phyloP scores from a whole-genome alignment of 768 basidiomycete genomes.

The Melanogaster broomeanus region DNA sequence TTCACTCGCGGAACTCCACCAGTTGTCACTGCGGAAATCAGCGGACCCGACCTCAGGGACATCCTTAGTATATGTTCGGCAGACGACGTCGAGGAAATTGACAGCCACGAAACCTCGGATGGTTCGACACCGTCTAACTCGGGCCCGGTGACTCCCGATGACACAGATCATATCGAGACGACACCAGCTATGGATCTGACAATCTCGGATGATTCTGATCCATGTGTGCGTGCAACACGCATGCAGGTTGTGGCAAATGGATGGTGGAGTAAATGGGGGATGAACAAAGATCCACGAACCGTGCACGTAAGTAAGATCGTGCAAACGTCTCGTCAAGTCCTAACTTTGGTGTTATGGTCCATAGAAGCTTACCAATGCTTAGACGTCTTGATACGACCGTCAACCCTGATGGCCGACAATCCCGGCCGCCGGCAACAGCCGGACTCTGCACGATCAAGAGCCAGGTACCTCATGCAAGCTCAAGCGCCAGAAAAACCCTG shows the following conservation, averaged over 20 bases:
- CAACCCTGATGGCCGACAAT: slow-evolving; percentile 44
- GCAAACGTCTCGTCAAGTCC: slow-evolving; percentile 6
- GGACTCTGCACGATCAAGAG: slow-evolving; percentile 27
- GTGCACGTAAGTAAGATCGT: slow-evolving; percentile 19
- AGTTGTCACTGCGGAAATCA: slow-evolving; percentile 12
- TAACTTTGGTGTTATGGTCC: slow-evolving; percentile 7
- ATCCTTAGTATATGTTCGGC: slow-evolving; percentile 43
- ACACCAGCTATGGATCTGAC: slow-evolving; percentile 12
- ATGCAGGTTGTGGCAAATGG: slow-evolving; percentile 45
- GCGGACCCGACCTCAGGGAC: slow-evolving; percentile 48
- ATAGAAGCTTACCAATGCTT: slow-evolving; percentile 35
- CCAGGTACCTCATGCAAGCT: slow-evolving; percentile 15
- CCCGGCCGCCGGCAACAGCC: slow-evolving; percentile 27
- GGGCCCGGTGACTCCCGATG: slow-evolving; percentile 36
- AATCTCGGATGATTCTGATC: slow-evolving; percentile 29
- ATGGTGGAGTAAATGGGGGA: slow-evolving; percentile 54
- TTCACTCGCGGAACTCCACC: slow-evolving; percentile 35
- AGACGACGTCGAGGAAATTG: slow-evolving; percentile 47
- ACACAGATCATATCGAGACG: slow-evolving; percentile 11
- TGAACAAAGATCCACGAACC: slow-evolving; percentile 23
- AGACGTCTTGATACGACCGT: slow-evolving; percentile 50
- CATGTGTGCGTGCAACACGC: slow-evolving; percentile 30
- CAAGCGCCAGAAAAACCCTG: slow-evolving; percentile 20
- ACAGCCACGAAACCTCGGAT: slow-evolving; percentile 20
- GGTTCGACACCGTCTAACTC: slow-evolving; percentile 36